A percentile compares a stretch with the other conserved stretches of the same genome.
phyloP scores from a whole-genome alignment of 179 eudicot genomes.

The Spinacia oleracea region DNA sequence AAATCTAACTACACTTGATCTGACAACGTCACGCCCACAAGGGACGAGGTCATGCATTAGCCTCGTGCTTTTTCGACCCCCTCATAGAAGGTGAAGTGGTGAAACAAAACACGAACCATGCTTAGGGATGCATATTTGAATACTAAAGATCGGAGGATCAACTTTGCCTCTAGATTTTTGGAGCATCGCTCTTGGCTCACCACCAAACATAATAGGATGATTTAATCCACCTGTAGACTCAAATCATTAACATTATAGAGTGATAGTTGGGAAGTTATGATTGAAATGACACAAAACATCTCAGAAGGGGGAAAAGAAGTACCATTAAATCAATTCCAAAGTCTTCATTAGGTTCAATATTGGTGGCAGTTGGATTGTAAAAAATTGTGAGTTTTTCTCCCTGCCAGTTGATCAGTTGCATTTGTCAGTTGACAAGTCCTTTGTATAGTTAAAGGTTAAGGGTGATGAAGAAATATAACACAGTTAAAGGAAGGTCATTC shows the following conservation, averaged over 20 bases:
- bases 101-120: conserved; percentile 52
- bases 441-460: neutral
- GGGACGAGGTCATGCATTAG: too few species aligned
- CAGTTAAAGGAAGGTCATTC: conserved; percentile 87
- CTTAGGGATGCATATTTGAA: conserved; percentile 86
- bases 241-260: neutral
- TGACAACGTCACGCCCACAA: too few species aligned
- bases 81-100: neutral
- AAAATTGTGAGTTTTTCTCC: conserved; percentile 73
- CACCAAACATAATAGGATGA: conserved; percentile 97
- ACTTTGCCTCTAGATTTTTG: conserved; percentile 72
- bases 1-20: too few species aligned
- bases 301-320: neutral
- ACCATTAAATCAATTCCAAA: conserved; percentile 89
- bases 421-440: neutral
- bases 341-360: conserved; percentile 68
- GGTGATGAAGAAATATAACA: conserved; percentile 45
- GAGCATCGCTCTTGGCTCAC: conserved; percentile 89
- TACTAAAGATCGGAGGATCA: conserved; percentile 72
- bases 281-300: neutral
- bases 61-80: too few species aligned
- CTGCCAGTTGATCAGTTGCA: conserved; percentile 33
- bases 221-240: conserved; percentile 72
- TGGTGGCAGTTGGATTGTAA: conserved; percentile 78
- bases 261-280: too few species aligned